Evolutionary conservation across 345 rosid genomes (phyloP), one percentile per base, ranked within the genome.

Genomic region (Cardiospermum halicacabum): DNA sequence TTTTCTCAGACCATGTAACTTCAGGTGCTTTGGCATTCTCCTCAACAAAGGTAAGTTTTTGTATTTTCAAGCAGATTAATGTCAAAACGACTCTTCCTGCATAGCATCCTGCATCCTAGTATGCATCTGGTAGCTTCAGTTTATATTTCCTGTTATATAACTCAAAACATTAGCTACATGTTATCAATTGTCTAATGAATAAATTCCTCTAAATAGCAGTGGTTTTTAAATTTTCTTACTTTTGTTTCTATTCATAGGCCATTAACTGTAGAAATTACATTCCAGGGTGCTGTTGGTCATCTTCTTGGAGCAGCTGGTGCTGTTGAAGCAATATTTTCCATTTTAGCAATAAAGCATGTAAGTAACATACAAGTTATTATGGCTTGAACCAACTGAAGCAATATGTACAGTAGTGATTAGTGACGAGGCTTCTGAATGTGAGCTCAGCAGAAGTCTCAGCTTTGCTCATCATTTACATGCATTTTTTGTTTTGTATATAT

Each of bases 241-340:
- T 21, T 11, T 55, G 45, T 22, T 34, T 12, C 15, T 30, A 12
- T 9, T 5, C 34, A 62, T 18, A 1, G 64, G 19, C 36, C 48
- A 13, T 45, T 56, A 50, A 13, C 32, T 37, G 10, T 69, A 63
- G 54, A 57, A 16, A 54, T 37, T 12, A 39, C 43, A 37, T 30
- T 71, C 57, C 81, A 91, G 96, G 98, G 96, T 18, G 97, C 96
- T 10, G 39, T 90, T 19, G 97, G 99, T 65, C 99, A 94, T 85
- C 96, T 94, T 39, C 99, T 94, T 68, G 99, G 99, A 75, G 99
- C 97, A 60, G 96, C 96, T 49, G 91, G 96, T 70, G 95, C 99
- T 2, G 93, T 89, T 61, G 97, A 89, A 80, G 93, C 96, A 70
- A 87, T 91, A 70, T 91, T 89, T 61, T 31, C 91, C 18, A 71